Base-by-base conservation (phyloP, 495 filamentous ascomycete genomes). In the Cercophora sp. region DNA sequence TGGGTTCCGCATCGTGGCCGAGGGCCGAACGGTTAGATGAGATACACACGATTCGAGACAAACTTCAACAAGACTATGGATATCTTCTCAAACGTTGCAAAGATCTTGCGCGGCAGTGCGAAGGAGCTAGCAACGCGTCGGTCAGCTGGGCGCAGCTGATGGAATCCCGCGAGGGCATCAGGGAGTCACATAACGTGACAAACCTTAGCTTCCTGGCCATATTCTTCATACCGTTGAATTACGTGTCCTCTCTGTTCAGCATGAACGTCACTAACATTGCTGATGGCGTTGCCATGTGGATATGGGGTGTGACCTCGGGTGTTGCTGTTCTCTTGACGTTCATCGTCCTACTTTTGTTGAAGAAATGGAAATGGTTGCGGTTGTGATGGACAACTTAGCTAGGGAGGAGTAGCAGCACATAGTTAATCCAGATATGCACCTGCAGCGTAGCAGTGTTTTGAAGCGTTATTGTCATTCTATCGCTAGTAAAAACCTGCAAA, bases 401-500 rank as follows among this genome's bases (percentile, higher is more conserved):
- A n/a, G n/a, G n/a, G n/a, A n/a, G n/a, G n/a, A n/a, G n/a, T n/a
- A n/a, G n/a, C n/a, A n/a, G n/a, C n/a, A n/a, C n/a, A n/a, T n/a
- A n/a, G n/a, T n/a, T n/a, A n/a, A n/a, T n/a, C n/a, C n/a, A n/a
- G 6, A 32, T 32, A 32, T 32, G 29, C 29, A 6, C 29, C 29
- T 13, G 29, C 29, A 32, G 13, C 6, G n/a, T n/a, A n/a, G n/a
- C n/a, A n/a, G n/a, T n/a, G n/a, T n/a, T n/a, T n/a, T n/a, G n/a
- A n/a, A n/a, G n/a, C n/a, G n/a, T n/a, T n/a, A n/a, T n/a, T n/a
- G n/a, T n/a, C n/a, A n/a, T n/a, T n/a, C n/a, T n/a, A n/a, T n/a
- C n/a, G n/a, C n/a, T 11, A 42, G 19, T 42, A 42, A 19, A 42
- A 42, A 3, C 39, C 39, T 42, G 39, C 39, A 11, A 42, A 42